phyloP scores from a whole-genome alignment of 345 rosid genomes.

The Atalantia buxifolia region DNA sequence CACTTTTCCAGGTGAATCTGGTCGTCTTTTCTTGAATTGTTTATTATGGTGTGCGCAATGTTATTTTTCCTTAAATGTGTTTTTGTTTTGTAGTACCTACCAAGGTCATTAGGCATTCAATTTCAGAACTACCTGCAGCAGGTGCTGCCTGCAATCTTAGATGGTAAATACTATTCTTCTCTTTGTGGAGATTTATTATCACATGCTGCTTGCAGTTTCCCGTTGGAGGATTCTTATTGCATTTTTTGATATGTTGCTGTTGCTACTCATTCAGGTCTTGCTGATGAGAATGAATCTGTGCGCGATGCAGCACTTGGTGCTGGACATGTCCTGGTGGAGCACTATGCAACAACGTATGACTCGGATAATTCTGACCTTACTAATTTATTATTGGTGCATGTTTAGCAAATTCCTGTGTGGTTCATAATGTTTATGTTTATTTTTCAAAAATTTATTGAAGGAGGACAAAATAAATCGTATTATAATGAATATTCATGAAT shows the following conservation, averaged over 20 bases:
- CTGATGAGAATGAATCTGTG: constrained; percentile 99
- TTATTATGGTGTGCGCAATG: neutral
- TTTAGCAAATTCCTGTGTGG: neutral
- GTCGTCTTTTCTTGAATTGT: neutral
- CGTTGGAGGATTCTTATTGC: constrained; percentile 10
- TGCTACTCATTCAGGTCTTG: constrained; percentile 63
- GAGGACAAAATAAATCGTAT: neutral
- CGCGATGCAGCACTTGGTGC: constrained; percentile 99
- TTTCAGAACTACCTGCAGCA: constrained; percentile 94
- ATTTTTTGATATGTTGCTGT: constrained; percentile 13
- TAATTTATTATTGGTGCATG: neutral
- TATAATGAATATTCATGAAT: neutral
- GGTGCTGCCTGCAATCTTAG: constrained; percentile 92
- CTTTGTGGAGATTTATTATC: neutral
- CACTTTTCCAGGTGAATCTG: constrained; percentile 81
- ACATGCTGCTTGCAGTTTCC: neutral
- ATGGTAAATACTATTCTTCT: constrained; percentile 48
- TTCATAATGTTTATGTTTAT: neutral
- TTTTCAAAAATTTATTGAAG: neutral
- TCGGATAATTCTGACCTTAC: constrained; percentile 2
- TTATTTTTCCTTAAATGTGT: constrained; percentile 4
- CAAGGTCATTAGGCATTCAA: constrained; percentile 89
- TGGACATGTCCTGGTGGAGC: constrained; percentile 97
- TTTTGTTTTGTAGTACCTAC: constrained; percentile 63
- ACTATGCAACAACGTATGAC: constrained; percentile 86